Conservation (phyloP, 148 eudicot species). For the Agrostemma githago region DNA sequence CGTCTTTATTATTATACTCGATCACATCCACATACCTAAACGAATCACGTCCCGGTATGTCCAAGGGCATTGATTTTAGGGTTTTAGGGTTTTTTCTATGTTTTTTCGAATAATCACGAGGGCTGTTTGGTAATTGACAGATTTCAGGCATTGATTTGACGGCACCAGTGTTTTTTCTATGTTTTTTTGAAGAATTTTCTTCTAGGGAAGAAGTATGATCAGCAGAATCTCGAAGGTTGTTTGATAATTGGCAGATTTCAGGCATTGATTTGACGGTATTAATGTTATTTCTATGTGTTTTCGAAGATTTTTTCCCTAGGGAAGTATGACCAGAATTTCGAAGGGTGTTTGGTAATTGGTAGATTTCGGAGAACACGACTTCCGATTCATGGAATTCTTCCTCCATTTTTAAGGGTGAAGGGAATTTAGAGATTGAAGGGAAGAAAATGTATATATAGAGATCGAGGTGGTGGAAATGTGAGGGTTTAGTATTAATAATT, state of each 20-base stretch:
- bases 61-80: constrained; percentile 20
- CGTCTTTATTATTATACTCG: constrained; percentile 11
- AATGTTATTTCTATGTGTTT: neutral
- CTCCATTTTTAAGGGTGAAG: constrained; percentile 21
- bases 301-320: constrained; percentile 4
- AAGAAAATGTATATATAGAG: constrained; percentile 16
- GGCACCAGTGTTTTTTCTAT: too few species aligned
- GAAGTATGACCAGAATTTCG: neutral
- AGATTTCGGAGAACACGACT: constrained; percentile 25
- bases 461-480: constrained; percentile 1
- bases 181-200: too few species aligned
- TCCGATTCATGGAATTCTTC: constrained; percentile 44
- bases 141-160: too few species aligned
- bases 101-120: too few species aligned
- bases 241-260: too few species aligned
- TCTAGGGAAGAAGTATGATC: too few species aligned
- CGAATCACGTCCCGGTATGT: constrained; percentile 17
- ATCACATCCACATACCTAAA: constrained; percentile 15
- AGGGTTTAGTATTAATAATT: neutral
- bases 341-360: neutral
- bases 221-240: too few species aligned
- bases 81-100: too few species aligned
- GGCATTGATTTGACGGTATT: too few species aligned
- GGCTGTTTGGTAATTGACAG: too few species aligned
- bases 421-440: neutral